phyloP scores from a whole-genome alignment of 768 basidiomycete genomes.

The Tricholoma flavovirens region DNA sequence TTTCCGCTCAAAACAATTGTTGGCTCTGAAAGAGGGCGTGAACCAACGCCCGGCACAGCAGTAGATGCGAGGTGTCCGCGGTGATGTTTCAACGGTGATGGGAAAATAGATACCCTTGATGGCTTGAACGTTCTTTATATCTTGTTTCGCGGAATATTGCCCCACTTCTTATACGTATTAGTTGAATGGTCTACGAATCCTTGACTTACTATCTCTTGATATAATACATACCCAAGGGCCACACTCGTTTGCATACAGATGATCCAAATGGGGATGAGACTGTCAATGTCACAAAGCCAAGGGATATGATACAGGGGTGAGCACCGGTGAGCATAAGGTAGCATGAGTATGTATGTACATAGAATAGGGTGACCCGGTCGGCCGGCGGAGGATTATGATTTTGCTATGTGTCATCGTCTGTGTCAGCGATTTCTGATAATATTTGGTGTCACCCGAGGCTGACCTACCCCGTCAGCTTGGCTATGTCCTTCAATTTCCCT shows the following conservation, averaged over 20 bases:
- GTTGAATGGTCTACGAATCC: constrained; percentile 14
- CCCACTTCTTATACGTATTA: too few species aligned
- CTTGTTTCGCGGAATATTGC: constrained; percentile 16
- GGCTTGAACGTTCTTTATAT: constrained; percentile 16
- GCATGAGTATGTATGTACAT: too few species aligned
- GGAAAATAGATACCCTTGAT: constrained; percentile 17
- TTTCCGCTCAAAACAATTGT: constrained; percentile 96
- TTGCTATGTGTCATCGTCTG: neutral
- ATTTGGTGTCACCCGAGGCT: neutral
- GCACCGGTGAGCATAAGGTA: too few species aligned
- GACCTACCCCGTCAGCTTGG: neutral
- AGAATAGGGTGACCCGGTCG: too few species aligned
- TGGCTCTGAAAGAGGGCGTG: constrained; percentile 95
- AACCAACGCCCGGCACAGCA: constrained; percentile 56
- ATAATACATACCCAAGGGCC: constrained; percentile 19
- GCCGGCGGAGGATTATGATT: too few species aligned
- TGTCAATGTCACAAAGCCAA: too few species aligned
- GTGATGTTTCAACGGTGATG: neutral
- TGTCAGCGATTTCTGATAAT: neutral
- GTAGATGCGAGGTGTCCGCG: constrained; percentile 12
- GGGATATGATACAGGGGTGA: too few species aligned
- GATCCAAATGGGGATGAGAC: too few species aligned
- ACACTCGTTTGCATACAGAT: constrained; percentile 14
- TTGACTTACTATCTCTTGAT: constrained; percentile 16
- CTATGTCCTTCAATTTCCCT: constrained; percentile 4